Evolutionary conservation across 768 basidiomycete genomes (phyloP).

Genomic region (Ramaria rubella): DNA sequence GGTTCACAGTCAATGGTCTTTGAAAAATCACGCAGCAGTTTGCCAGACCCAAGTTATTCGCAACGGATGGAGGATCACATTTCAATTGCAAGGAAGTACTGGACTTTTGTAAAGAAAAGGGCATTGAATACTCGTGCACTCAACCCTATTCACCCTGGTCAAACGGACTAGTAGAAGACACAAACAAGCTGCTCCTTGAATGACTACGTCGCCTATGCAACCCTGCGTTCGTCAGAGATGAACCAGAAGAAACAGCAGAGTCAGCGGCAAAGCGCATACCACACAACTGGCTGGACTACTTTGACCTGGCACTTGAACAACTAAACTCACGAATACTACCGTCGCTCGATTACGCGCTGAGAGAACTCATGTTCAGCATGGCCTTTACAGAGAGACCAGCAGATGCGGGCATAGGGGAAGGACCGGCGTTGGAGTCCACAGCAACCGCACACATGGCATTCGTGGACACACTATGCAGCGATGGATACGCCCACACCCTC

Average conservation of each 20-base stretch:
- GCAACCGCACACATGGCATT: neutral
- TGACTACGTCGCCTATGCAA: no score
- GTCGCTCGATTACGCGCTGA: neutral
- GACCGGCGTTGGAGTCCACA: neutral
- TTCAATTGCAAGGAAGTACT: neutral
- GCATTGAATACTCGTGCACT: neutral
- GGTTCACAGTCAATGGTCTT: no score
- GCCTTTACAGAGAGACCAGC: neutral
- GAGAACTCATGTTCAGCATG: neutral
- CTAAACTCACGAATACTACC: neutral
- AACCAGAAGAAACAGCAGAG: neutral
- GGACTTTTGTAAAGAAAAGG: neutral
- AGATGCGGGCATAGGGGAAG: neutral
- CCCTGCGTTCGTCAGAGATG: neutral
- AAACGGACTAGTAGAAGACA: neutral
- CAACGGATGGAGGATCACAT: neutral
- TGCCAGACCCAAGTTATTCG: neutral
- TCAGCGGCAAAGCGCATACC: no score
- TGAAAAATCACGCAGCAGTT: no score
- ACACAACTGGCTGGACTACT: neutral
- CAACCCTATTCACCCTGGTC: neutral
- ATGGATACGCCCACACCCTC: neutral
- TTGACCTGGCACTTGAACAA: neutral
- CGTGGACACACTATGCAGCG: neutral
- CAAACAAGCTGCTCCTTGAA: neutral